Conservation (phyloP, 2,329 filamentous ascomycete species). For the Fusarium piperis region DNA sequence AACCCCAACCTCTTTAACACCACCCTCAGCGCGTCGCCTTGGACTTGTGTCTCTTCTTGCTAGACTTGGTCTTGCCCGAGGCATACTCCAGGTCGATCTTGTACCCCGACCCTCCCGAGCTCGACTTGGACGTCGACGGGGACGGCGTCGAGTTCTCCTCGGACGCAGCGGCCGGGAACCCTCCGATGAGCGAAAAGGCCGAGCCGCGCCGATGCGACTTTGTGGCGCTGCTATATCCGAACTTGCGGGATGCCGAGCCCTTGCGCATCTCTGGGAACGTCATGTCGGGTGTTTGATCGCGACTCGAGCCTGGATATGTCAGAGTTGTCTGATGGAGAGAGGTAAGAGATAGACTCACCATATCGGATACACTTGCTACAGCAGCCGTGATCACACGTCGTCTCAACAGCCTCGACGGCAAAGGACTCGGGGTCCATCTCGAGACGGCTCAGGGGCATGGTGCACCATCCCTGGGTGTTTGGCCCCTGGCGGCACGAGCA, state of each 20-base stretch:
- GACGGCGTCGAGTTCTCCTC: constrained; percentile 26
- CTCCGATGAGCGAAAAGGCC: constrained; percentile 38
- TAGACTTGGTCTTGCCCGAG: constrained; percentile 40
- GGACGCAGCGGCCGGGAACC: constrained; percentile 9
- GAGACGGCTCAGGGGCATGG: constrained; percentile 47
- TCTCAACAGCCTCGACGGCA: constrained; percentile 50
- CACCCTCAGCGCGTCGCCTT: constrained; percentile 28
- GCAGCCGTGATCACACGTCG: constrained; percentile 63
- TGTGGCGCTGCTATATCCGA: constrained; percentile 44
- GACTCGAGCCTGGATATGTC: constrained; percentile 43
- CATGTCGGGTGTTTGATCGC: constrained; percentile 48
- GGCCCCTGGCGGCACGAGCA: constrained; percentile 62
- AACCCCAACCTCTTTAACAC: not conserved
- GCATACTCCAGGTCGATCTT: constrained; percentile 45
- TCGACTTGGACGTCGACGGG: constrained; percentile 35
- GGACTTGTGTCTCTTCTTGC: constrained; percentile 42
- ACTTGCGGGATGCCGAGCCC: constrained; percentile 50
- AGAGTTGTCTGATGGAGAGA: not conserved
- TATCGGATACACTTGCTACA: constrained; percentile 59
- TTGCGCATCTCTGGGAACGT: constrained; percentile 51
- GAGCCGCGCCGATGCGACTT: constrained; percentile 46
- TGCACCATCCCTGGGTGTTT: constrained; percentile 65
- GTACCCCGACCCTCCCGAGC: constrained; percentile 39
- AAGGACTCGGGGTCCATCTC: constrained; percentile 46
- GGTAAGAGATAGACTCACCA: constrained; percentile 41